Conservation (phyloP, 2,329 filamentous ascomycete genomes). For the Pestalotiopsis sp. region DNA sequence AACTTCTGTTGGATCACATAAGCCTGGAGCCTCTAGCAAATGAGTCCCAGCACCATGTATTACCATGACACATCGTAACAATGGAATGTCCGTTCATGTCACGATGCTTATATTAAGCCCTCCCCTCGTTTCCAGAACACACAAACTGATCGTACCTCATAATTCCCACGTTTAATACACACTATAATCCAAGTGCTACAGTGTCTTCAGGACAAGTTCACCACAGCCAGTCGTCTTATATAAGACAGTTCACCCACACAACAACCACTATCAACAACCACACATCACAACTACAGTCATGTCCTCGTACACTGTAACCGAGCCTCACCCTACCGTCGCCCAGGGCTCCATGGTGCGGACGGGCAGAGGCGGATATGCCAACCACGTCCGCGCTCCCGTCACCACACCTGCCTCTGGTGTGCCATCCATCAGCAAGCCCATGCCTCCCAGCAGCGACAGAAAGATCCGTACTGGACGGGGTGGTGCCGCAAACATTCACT, state of each 20-base stretch:
- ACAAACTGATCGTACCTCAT: background rate
- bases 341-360: conserved; percentile 53
- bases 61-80: conserved; percentile 15
- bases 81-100: conserved; percentile 5
- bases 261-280: conserved; percentile 5
- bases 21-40: conserved; percentile 4
- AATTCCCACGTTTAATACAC: conserved; percentile 1
- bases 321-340: conserved; percentile 50
- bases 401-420: conserved; percentile 48
- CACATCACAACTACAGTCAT: conserved; percentile 31
- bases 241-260: conserved; percentile 1
- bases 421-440: conserved; percentile 46
- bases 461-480: conserved; percentile 70
- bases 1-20: conserved; percentile 5
- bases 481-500: conserved; percentile 67
- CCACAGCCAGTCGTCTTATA: background rate
- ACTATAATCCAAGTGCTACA: conserved; percentile 17
- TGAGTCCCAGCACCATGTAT: background rate
- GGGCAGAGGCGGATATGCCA: conserved; percentile 60
- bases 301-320: conserved; percentile 47
- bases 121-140: conserved; percentile 6
- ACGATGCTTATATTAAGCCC: conserved; percentile 15
- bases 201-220: background rate
- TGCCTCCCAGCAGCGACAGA: conserved; percentile 40
- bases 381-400: conserved; percentile 52